Percentiles rank a stretch among this genome's conserved stretches.
Conservation (phyloP, 129 eudicot genomes). For the Tagetes erecta region DNA sequence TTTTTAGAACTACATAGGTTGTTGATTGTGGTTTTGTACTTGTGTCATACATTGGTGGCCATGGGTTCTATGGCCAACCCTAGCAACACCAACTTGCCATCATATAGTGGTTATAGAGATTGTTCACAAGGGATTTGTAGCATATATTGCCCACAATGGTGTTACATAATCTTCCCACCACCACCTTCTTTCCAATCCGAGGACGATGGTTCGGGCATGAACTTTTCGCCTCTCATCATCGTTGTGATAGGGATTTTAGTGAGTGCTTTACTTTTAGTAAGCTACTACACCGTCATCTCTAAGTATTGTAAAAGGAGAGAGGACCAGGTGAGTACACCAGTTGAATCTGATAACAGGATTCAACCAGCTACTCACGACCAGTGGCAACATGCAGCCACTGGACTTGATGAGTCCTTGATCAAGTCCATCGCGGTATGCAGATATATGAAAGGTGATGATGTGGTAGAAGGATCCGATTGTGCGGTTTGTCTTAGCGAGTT, state of each 20-base stretch:
- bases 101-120: conserved; percentile 62
- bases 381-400: conserved; percentile 41
- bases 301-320: conserved; percentile 60
- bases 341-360: conserved; percentile 28
- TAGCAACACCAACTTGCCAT: conserved; percentile 46
- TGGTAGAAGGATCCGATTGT: conserved; percentile 63
- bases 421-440: conserved; percentile 58
- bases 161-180: conserved; percentile 63
- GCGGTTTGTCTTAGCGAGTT: conserved; percentile 78
- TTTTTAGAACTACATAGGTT: conserved; percentile 34
- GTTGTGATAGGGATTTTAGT: conserved; percentile 58
- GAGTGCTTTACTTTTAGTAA: conserved; percentile 62
- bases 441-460: conserved; percentile 51
- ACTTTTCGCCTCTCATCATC: conserved; percentile 71
- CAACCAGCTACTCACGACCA: conserved; percentile 41
- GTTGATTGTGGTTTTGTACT: conserved; percentile 18
- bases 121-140: conserved; percentile 77
- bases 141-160: conserved; percentile 80
- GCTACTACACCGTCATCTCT: conserved; percentile 67
- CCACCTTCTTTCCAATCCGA: conserved; percentile 39
- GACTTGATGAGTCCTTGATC: conserved; percentile 63
- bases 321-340: conserved; percentile 20
- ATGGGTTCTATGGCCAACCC: conserved; percentile 63
- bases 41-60: conserved; percentile 27
- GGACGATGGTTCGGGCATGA: conserved; percentile 44